phyloP scores from a whole-genome alignment of 495 filamentous ascomycete species.

The Aspergillus coremiiformis region DNA sequence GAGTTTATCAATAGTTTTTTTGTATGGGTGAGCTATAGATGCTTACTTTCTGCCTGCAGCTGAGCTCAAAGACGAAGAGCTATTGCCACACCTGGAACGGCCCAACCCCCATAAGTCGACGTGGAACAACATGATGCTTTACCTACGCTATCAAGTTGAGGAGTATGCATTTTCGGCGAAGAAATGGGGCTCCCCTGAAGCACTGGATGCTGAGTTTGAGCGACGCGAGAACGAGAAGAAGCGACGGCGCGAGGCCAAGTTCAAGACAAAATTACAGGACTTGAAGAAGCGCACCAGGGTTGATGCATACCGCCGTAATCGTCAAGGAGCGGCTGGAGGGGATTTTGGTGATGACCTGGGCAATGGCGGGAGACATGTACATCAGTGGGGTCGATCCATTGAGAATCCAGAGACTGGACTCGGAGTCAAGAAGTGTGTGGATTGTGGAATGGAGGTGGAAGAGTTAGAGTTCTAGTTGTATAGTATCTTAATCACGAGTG shows the following conservation, averaged over 20 bases:
- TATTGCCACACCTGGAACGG: slow-evolving; percentile 78
- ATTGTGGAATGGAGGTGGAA: slow-evolving; percentile 95
- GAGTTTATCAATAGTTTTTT: slow-evolving; percentile 24
- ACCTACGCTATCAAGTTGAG: slow-evolving; percentile 87
- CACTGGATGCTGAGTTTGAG: slow-evolving; percentile 84
- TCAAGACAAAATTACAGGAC: slow-evolving; percentile 77
- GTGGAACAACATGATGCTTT: slow-evolving; percentile 99
- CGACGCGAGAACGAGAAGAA: slow-evolving; percentile 75
- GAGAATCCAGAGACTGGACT: slow-evolving; percentile 72
- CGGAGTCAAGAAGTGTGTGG: slow-evolving; percentile 74
- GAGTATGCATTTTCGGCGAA: slow-evolving; percentile 75
- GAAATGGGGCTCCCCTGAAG: slow-evolving; percentile 81
- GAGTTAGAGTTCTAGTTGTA: slow-evolving; percentile 75
- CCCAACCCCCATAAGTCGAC: slow-evolving; percentile 94
- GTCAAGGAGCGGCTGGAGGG: slow-evolving; percentile 44
- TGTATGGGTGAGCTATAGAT: background rate
- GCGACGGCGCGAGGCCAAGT: slow-evolving; percentile 81
- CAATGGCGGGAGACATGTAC: slow-evolving; percentile 65
- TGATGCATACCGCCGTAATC: slow-evolving; percentile 73
- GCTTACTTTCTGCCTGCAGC: slow-evolving; percentile 38
- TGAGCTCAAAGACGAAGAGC: slow-evolving; percentile 74
- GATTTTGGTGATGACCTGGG: slow-evolving; percentile 72
- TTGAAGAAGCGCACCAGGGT: slow-evolving; percentile 90
- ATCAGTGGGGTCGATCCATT: slow-evolving; percentile 82
- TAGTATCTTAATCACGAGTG: background rate